Conservation (phyloP, 306 rosid genomes). For the cucumber (Cucumis sativus) region DNA sequence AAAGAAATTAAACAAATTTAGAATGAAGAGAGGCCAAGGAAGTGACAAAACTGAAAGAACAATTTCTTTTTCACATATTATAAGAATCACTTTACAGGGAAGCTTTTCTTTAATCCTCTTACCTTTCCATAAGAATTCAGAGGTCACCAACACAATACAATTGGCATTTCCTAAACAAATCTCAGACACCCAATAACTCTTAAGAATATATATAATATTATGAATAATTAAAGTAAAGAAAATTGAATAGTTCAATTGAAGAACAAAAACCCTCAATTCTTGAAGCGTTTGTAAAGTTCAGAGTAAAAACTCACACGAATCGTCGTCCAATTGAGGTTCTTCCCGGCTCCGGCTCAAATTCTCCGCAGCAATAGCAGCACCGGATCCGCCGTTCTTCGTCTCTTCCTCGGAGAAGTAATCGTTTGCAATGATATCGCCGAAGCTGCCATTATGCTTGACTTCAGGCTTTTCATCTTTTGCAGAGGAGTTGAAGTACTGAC, state of each 20-base stretch:
- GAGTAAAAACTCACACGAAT: slow-evolving; percentile 30
- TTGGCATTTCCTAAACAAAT: not conserved
- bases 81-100: not conserved
- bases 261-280: not conserved
- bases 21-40: not conserved
- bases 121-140: not conserved
- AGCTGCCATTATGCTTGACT: not conserved
- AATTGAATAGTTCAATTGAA: not conserved
- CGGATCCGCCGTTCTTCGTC: slow-evolving; percentile 23
- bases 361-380: slow-evolving; percentile 2
- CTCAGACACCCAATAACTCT: not conserved
- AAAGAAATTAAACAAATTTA: not conserved
- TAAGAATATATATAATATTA: not conserved
- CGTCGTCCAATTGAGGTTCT: slow-evolving; percentile 5
- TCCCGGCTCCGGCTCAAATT: slow-evolving; percentile 9
- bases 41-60: not conserved
- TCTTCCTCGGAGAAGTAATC: not conserved
- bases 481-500: slow-evolving; percentile 8
- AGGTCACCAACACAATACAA: not conserved
- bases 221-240: not conserved
- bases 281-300: not conserved
- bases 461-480: slow-evolving; percentile 3
- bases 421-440: not conserved
- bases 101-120: not conserved
- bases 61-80: not conserved